These are phyloP conservation scores for Breviolum minutum DNA, from an alignment of 73 alveolate genomes.

Conservation along the genomic window DNA sequence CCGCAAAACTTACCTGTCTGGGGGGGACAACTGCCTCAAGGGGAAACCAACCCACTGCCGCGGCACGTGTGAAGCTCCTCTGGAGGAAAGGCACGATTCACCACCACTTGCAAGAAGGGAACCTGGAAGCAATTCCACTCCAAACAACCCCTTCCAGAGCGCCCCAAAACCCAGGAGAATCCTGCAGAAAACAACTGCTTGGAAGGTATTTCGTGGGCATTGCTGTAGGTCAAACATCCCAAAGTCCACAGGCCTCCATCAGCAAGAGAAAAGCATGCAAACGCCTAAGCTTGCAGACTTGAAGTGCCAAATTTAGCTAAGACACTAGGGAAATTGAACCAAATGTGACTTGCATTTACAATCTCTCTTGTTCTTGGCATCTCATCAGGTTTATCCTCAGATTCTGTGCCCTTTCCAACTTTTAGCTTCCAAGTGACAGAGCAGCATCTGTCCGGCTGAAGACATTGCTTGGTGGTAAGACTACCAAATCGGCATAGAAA, in stretches of 20 bases:
- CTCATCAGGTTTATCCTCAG: background rate
- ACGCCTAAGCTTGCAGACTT: background rate
- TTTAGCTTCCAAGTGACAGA: background rate
- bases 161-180: too few relatives aligned
- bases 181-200: too few relatives aligned
- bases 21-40: too few relatives aligned
- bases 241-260: slow-evolving; percentile 9
- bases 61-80: background rate
- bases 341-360: too few relatives aligned
- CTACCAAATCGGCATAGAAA: background rate
- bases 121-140: background rate
- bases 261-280: slow-evolving; percentile 42
- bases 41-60: background rate
- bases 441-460: slow-evolving; percentile 29
- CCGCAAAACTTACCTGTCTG: too few relatives aligned
- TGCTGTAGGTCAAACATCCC: background rate
- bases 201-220: background rate
- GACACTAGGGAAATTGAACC: too few relatives aligned
- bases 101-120: slow-evolving; percentile 19
- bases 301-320: too few relatives aligned
- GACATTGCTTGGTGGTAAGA: background rate
- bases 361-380: too few relatives aligned
- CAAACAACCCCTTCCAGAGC: too few relatives aligned
- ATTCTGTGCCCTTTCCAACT: background rate
- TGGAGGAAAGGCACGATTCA: slow-evolving; percentile 15